Base-by-base conservation (phyloP, 768 basidiomycete genomes). In the Porpolomopsis calyptriformis region DNA sequence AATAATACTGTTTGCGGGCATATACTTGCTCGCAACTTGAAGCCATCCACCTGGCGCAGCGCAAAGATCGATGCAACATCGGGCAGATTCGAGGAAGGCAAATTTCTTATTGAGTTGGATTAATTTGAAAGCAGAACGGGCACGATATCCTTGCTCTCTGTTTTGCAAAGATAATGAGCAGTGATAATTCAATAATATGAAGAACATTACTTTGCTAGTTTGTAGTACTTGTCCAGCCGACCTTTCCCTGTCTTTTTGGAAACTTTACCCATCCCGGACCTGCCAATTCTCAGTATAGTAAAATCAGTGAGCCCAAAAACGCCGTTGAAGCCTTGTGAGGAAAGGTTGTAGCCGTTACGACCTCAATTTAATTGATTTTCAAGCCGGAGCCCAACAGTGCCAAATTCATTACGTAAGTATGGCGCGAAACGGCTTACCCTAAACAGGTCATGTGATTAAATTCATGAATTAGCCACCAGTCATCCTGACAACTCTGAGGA, bases 41-140 rank as follows among this genome's bases (percentile, higher is more conserved):
- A 98, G 73, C 96, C 96, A 99, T 59, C 96, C 96, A 54, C 96
- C 96, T 4, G 96, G 96, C 4, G 96, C 96, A 26, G 96, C 96
- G 64, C 96, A 99, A 25, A 99, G 74, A 75, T 99, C 96, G 56
- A 99, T 93, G 35, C 85, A 88, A 64, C 94, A 97, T 74, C 80
- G 73, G 47, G 91, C 85, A 24, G 77, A 71, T 56, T 92, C 87
- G 19, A 99, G 76, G 60, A 99, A 86, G 12, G 82, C 77, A 66
- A 87, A 99, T 69, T 98, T 99, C 63, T 94, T 92, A 73, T 99
- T 98, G 50, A 99, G 70, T 64, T 99, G 96, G 48, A 99, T 91
- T 49, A 99, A 77, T 67, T 99, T 99, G 82, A 94, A 94, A 2
- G 96, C 96, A 12, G 96, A 99, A 73, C 96, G 96, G 55, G 96